phyloP scores from a whole-genome alignment of 352 stramenopile genomes.

The Phytophthora hybrid region DNA sequence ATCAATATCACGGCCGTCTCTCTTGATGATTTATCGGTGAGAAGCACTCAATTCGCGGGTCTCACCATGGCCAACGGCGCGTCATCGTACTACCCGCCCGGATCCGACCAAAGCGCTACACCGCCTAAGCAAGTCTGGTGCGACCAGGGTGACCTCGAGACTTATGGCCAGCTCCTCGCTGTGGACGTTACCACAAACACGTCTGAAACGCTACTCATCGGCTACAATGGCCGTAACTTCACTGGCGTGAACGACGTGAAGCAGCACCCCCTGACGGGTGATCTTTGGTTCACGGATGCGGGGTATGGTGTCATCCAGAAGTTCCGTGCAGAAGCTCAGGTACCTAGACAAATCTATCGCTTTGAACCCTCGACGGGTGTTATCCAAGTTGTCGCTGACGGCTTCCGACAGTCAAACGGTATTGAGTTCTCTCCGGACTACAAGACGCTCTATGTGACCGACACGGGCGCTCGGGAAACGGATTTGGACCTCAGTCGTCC shows the following conservation, averaged over 20 bases:
- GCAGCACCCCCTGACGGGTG: conserved; percentile 29
- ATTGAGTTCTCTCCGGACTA: conserved; percentile 35
- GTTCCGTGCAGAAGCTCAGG: conserved; percentile 21
- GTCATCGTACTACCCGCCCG: conserved; percentile 27
- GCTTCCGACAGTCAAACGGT: conserved; percentile 23
- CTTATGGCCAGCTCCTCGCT: conserved; percentile 23
- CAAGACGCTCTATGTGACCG: conserved; percentile 34
- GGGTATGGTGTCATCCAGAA: conserved; percentile 30
- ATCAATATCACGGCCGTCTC: conserved; percentile 34
- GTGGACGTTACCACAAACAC: conserved; percentile 32
- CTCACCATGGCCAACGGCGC: conserved; percentile 29
- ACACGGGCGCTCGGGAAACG: conserved; percentile 27
- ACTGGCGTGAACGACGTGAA: conserved; percentile 30
- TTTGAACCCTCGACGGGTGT: conserved; percentile 38
- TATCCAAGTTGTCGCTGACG: conserved; percentile 26
- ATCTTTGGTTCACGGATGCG: conserved; percentile 33
- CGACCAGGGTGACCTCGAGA: conserved; percentile 27
- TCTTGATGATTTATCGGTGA: conserved; percentile 23
- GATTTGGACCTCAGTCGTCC: conserved; percentile 22
- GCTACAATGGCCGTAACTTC: conserved; percentile 36
- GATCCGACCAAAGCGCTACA: conserved; percentile 17
- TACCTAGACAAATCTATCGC: conserved; percentile 29
- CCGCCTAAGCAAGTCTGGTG: conserved; percentile 36
- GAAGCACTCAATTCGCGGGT: conserved; percentile 20
- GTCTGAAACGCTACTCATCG: conserved; percentile 24